Evolutionary conservation across 1,284 basidiomycete species (phyloP).

Genomic region (Marasmius oreades): DNA sequence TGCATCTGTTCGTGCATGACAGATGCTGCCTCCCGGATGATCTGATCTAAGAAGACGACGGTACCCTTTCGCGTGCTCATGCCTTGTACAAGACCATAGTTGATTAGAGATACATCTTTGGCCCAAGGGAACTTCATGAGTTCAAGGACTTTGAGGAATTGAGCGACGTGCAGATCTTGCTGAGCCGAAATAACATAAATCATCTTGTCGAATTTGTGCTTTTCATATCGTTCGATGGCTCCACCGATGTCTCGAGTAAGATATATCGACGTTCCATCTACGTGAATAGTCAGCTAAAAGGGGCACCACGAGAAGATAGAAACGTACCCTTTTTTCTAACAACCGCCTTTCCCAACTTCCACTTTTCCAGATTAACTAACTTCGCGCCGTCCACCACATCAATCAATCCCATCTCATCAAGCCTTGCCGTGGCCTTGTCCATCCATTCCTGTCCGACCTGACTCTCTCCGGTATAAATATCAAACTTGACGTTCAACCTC

Average conservation of each 20-base stretch:
- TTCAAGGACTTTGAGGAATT: slow-evolving; percentile 94
- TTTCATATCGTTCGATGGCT: slow-evolving; percentile 89
- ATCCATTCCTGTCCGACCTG: slow-evolving; percentile 81
- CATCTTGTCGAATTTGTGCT: slow-evolving; percentile 98
- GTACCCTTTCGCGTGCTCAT: slow-evolving; percentile 99
- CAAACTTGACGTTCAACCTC: slow-evolving; percentile 89
- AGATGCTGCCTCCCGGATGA: slow-evolving; percentile 86
- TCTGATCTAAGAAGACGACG: slow-evolving; percentile 94
- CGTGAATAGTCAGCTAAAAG: slow-evolving; percentile 1
- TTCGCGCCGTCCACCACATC: slow-evolving; percentile 72
- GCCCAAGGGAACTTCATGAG: slow-evolving; percentile 92
- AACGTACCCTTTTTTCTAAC: slow-evolving; percentile 79
- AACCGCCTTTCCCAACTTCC: slow-evolving; percentile 89
- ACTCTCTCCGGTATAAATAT: slow-evolving; percentile 93
- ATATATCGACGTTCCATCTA: slow-evolving; percentile 97
- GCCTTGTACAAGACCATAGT: slow-evolving; percentile 89
- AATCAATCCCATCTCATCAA: slow-evolving; percentile 58
- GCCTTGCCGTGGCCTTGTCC: slow-evolving; percentile 60
- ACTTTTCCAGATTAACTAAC: slow-evolving; percentile 82
- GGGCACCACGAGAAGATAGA: neutral
- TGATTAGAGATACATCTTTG: slow-evolving; percentile 80
- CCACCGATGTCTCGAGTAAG: slow-evolving; percentile 98
- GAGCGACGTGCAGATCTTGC: slow-evolving; percentile 90
- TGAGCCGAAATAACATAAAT: slow-evolving; percentile 95
- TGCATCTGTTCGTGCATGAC: slow-evolving; percentile 98